Conservation (phyloP, 2,329 filamentous ascomycete species). For the Neocatenulostroma microsporum region DNA sequence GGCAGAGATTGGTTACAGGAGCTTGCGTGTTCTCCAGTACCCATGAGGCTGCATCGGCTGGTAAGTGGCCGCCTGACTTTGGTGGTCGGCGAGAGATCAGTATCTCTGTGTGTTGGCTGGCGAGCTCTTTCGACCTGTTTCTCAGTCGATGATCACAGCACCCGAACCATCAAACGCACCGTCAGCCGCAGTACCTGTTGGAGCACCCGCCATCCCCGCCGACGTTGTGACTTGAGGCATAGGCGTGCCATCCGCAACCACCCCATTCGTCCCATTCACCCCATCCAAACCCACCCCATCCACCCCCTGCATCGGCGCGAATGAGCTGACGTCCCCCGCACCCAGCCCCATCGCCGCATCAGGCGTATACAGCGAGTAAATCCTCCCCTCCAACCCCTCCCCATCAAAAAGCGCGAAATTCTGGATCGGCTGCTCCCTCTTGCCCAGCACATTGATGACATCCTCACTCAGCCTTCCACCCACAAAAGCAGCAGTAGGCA, state of each 20-base stretch:
- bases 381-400: slow-evolving; percentile 64
- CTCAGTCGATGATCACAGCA: slow-evolving; percentile 2
- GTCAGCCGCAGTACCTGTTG: background rate
- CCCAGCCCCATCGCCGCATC: slow-evolving; percentile 21
- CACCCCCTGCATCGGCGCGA: background rate
- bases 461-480: slow-evolving; percentile 91
- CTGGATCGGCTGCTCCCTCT: slow-evolving; percentile 88
- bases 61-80: too few relatives aligned
- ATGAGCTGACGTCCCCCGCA: too few relatives aligned
- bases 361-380: slow-evolving; percentile 58
- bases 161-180: background rate
- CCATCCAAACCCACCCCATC: slow-evolving; percentile 1
- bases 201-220: background rate
- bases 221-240: too few relatives aligned
- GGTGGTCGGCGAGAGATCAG: too few relatives aligned
- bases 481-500: slow-evolving; percentile 79
- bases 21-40: too few relatives aligned
- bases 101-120: too few relatives aligned
- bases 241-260: background rate
- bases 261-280: background rate
- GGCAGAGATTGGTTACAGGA: too few relatives aligned
- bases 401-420: slow-evolving; percentile 92
- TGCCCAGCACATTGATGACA: slow-evolving; percentile 89
- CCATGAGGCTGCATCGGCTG: too few relatives aligned
- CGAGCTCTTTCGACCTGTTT: too few relatives aligned